Percentiles rank a stretch among this genome's conserved stretches.
Evolutionary conservation across 2,329 filamentous ascomycete species (phyloP).

Genomic region (Penicillium sp.): DNA sequence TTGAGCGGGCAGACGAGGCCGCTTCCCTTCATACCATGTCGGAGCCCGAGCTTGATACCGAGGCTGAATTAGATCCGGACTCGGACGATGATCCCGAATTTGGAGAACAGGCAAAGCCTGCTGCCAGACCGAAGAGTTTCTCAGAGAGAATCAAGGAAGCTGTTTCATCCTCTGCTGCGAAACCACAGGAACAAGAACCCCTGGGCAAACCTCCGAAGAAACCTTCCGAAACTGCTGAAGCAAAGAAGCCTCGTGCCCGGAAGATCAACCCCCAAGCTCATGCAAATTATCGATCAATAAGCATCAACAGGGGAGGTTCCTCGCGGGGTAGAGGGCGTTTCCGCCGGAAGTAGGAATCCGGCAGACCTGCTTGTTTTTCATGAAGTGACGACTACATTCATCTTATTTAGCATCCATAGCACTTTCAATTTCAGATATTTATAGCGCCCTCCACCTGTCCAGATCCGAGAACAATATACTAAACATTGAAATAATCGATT

Average conservation of each 20-base stretch:
- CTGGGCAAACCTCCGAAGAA: conserved; percentile 11
- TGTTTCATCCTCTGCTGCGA: conserved; percentile 24
- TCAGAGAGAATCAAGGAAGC: conserved; percentile 40
- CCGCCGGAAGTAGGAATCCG: conserved; percentile 30
- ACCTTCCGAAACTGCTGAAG: conserved; percentile 10
- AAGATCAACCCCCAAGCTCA: conserved; percentile 48
- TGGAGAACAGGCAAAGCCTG: conserved; percentile 20
- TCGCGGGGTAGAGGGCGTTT: conserved; percentile 40
- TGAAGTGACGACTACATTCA: conserved; percentile 22
- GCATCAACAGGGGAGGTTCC: conserved; percentile 42
- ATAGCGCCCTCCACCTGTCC: not conserved
- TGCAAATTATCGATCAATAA: conserved; percentile 50
- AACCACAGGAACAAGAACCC: conserved; percentile 11
- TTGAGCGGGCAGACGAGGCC: conserved; percentile 11
- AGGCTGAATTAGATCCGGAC: conserved; percentile 18
- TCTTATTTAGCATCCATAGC: conserved; percentile 11
- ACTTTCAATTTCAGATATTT: not conserved
- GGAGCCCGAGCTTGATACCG: conserved; percentile 27
- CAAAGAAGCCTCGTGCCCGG: conserved; percentile 28
- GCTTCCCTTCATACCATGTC: conserved; percentile 30
- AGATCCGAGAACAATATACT: not conserved
- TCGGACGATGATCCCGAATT: conserved; percentile 34
- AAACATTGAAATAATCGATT: no score
- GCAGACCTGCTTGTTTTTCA: conserved; percentile 5
- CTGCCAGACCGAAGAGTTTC: conserved; percentile 31